Evolutionary conservation across 495 filamentous ascomycete species (phyloP).

Genomic region (Rostrohypoxylon terebratum): DNA sequence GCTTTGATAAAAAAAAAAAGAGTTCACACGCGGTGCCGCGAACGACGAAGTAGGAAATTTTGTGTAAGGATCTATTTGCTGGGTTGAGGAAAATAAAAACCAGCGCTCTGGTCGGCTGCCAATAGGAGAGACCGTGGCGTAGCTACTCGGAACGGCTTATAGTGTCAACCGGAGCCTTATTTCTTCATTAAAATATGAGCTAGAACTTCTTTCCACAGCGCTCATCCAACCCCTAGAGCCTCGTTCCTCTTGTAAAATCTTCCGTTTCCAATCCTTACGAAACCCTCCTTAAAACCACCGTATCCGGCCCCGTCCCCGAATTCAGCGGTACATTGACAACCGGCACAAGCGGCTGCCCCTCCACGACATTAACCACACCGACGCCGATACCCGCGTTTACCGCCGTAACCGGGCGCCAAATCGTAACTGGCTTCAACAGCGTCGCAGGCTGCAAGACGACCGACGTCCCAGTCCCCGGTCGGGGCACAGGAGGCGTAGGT

Average conservation of each 20-base stretch:
- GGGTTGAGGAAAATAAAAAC: neutral
- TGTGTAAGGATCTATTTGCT: neutral
- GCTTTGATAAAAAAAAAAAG: neutral
- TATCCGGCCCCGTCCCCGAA: neutral
- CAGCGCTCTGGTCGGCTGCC: neutral
- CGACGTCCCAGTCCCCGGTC: neutral
- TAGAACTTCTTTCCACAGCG: neutral
- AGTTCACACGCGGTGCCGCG: neutral
- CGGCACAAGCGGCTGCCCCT: neutral
- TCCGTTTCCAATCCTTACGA: neutral
- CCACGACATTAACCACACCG: neutral
- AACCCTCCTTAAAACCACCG: neutral
- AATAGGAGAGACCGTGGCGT: neutral
- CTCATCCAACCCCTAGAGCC: neutral
- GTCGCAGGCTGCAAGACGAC: constrained; percentile 1
- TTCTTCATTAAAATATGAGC: no score
- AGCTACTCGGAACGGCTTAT: no score
- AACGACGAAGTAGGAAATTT: neutral
- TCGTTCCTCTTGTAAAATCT: neutral
- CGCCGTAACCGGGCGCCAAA: neutral
- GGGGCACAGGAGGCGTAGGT: neutral
- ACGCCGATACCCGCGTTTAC: neutral
- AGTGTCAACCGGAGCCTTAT: no score
- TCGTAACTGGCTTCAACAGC: neutral
- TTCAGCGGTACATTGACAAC: neutral